phyloP scores from a whole-genome alignment of 495 filamentous ascomycete genomes.

The Talaromyces liani region DNA sequence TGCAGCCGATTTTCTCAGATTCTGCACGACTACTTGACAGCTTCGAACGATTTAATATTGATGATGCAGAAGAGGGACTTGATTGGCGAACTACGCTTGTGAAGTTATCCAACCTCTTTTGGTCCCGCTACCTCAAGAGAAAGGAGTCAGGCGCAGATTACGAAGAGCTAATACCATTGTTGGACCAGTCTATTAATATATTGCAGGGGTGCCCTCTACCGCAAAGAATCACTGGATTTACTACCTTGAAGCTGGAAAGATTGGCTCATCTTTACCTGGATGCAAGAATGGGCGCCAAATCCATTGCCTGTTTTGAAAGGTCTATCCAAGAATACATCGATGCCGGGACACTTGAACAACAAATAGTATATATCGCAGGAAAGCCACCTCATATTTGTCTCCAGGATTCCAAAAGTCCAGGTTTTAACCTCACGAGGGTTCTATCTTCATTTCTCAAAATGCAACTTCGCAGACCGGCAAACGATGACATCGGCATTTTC shows the following conservation, averaged over 20 bases:
- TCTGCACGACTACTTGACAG: constrained; percentile 29
- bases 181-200: constrained; percentile 42
- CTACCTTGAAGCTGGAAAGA: constrained; percentile 48
- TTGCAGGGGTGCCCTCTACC: constrained; percentile 28
- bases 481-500: constrained; percentile 18
- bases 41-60: constrained; percentile 22
- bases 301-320: constrained; percentile 32
- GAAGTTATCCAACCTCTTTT: constrained; percentile 73
- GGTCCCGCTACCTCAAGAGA: constrained; percentile 51
- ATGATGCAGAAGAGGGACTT: constrained; percentile 10
- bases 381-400: constrained; percentile 16
- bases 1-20: constrained; percentile 29
- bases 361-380: constrained; percentile 18
- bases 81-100: constrained; percentile 13
- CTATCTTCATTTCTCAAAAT: constrained; percentile 39
- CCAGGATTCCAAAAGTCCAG: constrained; percentile 29
- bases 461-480: constrained; percentile 26
- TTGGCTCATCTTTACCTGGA: constrained; percentile 40
- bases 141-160: constrained; percentile 32
- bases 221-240: constrained; percentile 39
- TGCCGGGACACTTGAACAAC: constrained; percentile 28
- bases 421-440: constrained; percentile 40
- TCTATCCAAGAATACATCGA: constrained; percentile 42
- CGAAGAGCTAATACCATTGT: constrained; percentile 30
- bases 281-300: constrained; percentile 23